Evolutionary conservation across 768 basidiomycete genomes (phyloP).

Genomic region (Boletus reticuloceps): DNA sequence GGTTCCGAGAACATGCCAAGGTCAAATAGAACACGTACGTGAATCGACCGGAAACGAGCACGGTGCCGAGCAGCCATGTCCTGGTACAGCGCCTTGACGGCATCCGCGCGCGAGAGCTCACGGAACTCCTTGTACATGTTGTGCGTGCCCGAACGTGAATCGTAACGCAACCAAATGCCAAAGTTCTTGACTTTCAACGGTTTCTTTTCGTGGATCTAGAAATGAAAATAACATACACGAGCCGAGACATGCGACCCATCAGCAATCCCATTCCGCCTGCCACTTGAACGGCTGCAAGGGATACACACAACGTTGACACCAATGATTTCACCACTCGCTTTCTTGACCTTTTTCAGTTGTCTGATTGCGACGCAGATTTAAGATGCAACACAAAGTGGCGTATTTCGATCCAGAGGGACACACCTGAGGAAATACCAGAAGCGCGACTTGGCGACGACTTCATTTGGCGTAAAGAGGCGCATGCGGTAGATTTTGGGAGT

Average conservation of each 20-base stretch:
- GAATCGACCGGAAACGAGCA: slow-evolving; percentile 98
- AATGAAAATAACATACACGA: slow-evolving; percentile 17
- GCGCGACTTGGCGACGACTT: slow-evolving; percentile 97
- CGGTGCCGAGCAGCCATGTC: slow-evolving; percentile 99
- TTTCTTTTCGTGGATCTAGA: slow-evolving; percentile 96
- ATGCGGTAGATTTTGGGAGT: slow-evolving; percentile 99
- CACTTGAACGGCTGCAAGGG: slow-evolving; percentile 76
- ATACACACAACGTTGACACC: slow-evolving; percentile 95
- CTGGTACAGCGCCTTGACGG: slow-evolving; percentile 96
- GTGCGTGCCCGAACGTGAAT: slow-evolving; percentile 99
- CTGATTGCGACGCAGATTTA: slow-evolving; percentile 36
- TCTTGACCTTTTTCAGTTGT: slow-evolving; percentile 99
- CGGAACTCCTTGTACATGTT: slow-evolving; percentile 99
- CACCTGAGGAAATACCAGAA: slow-evolving; percentile 99
- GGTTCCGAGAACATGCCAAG: too few species aligned
- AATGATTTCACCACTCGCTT: slow-evolving; percentile 98
- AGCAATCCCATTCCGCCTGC: slow-evolving; percentile 77
- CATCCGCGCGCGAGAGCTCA: slow-evolving; percentile 90
- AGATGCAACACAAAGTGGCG: background rate
- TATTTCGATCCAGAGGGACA: slow-evolving; percentile 27
- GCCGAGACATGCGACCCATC: slow-evolving; percentile 28
- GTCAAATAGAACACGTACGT: slow-evolving; percentile 51
- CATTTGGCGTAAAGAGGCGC: slow-evolving; percentile 99
- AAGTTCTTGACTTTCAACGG: slow-evolving; percentile 99
- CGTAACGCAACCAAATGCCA: slow-evolving; percentile 99